These are phyloP conservation scores for Aegilops umbellulata DNA, from an alignment of 176 grass and related monocot genomes.

Conservation along the genomic window DNA sequence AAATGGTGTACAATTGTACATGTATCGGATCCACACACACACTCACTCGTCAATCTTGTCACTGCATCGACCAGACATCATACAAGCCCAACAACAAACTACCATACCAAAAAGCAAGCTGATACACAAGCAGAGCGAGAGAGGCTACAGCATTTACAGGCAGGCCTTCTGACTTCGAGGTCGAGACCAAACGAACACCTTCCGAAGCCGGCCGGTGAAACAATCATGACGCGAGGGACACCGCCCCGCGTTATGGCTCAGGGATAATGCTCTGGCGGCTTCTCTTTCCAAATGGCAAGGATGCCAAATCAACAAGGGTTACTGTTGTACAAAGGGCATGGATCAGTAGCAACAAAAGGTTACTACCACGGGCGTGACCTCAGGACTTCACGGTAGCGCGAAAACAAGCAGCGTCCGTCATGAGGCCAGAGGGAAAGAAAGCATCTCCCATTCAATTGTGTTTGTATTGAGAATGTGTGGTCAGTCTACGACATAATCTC, in stretches of 20 bases:
- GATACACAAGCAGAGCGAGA: constrained; percentile 27
- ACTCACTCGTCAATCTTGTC: not conserved
- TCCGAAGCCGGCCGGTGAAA: not conserved
- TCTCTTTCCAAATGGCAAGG: constrained; percentile 29
- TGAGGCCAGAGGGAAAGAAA: constrained; percentile 1
- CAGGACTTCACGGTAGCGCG: not conserved
- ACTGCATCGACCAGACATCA: constrained; percentile 7
- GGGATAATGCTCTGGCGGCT: constrained; percentile 17
- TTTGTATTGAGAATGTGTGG: constrained; percentile 35
- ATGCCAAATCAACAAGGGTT: constrained; percentile 30
- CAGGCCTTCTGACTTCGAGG: not conserved
- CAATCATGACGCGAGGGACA: not conserved
- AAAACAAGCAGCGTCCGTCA: not conserved
- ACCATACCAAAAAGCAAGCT: constrained; percentile 28
- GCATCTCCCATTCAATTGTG: constrained; percentile 17
- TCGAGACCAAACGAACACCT: not conserved
- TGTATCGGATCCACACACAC: not conserved
- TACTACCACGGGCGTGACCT: constrained; percentile 26
- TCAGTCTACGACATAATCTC: constrained; percentile 75
- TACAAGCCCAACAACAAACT: constrained; percentile 28
- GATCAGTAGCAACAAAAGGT: constrained; percentile 18
- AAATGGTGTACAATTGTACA: not conserved
- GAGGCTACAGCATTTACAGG: constrained; percentile 12
- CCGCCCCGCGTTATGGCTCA: not conserved
- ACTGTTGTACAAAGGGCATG: constrained; percentile 40